A percentile compares a stretch with the other conserved stretches of the same genome.
These are phyloP conservation scores for Triglochin maritima DNA, from an alignment of 106 monocot species.

Conservation along the genomic window DNA sequence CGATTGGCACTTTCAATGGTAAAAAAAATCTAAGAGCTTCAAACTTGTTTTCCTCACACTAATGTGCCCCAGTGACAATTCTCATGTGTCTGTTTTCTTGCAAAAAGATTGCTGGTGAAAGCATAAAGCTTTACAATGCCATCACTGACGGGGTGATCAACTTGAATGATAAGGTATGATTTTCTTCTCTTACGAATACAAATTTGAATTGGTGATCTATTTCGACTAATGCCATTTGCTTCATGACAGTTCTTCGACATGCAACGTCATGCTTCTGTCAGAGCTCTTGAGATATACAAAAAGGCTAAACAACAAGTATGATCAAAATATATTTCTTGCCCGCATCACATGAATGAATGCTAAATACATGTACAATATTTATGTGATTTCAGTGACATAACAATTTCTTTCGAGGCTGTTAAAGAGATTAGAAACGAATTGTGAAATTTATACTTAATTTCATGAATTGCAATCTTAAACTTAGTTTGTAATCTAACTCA, in stretches of 20 bases:
- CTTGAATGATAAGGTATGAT: slow-evolving; percentile 82
- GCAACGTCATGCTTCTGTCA: slow-evolving; percentile 81
- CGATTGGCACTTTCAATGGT: slow-evolving; percentile 66
- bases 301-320: slow-evolving; percentile 66
- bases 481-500: too few relatives aligned
- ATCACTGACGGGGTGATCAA: slow-evolving; percentile 73
- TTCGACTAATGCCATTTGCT: background rate
- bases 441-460: too few relatives aligned
- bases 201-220: background rate
- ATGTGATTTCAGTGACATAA: too few relatives aligned
- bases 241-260: slow-evolving; percentile 87
- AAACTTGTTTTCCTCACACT: background rate
- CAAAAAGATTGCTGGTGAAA: slow-evolving; percentile 73
- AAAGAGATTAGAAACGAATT: too few relatives aligned
- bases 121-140: slow-evolving; percentile 67
- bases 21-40: background rate
- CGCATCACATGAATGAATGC: too few relatives aligned
- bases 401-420: too few relatives aligned
- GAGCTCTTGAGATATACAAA: slow-evolving; percentile 78
- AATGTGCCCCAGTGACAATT: background rate
- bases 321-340: background rate
- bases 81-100: slow-evolving; percentile 8
- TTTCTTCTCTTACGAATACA: background rate
- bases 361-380: too few relatives aligned
- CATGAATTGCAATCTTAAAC: too few relatives aligned